Evolutionary conservation across 345 rosid genomes (phyloP), one percentile per base, ranked within the genome.

Genomic region (Citrus mangshanensis): DNA sequence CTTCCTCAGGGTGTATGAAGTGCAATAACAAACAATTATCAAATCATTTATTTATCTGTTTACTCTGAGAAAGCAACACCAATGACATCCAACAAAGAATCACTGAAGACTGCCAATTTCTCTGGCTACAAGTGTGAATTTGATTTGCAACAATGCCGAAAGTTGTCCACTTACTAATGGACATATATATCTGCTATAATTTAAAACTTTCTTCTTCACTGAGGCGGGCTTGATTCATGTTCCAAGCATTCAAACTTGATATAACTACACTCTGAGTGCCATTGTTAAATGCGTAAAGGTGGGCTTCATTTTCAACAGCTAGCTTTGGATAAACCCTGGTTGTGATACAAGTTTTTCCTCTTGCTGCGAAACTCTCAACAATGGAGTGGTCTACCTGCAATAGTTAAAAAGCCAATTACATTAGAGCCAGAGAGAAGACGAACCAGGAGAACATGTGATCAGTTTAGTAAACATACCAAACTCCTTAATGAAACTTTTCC

Each of bases 231-330:
- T 81, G 82, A 65, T 87, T 83, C 90, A 91, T 89, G 78, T 86
- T 89, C 96, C 95, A 93, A 19, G 91, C 96, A 70, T 78, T 84
- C n/a, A 90, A 54, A 9, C 79, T 81, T 35, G 88, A 58, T 56
- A 87, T 84, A 28, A 32, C 71, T 24, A 90, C 89, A 74, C 73
- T 49, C 3, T 9, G 58, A 14, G 86, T 75, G 16, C 93, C 95
- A 79, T 88, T 84, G 80, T 91, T 88, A 81, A 88, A 88, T 55
- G 82, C 80, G 19, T 73, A 84, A n/a, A 86, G 81, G 72, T 72
- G 81, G 56, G 89, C 80, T 18, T 64, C 78, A 28, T 82, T 85
- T 46, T 77, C 87, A 42, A 84, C 68, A 2, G 91, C 91, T 75
- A 86, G 28, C 70, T 58, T 68, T 0, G 96, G 93, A 74, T 92